These are phyloP conservation scores for Aspergillus niger DNA, from an alignment of 2,329 filamentous ascomycete genomes.

Conservation along the genomic window DNA sequence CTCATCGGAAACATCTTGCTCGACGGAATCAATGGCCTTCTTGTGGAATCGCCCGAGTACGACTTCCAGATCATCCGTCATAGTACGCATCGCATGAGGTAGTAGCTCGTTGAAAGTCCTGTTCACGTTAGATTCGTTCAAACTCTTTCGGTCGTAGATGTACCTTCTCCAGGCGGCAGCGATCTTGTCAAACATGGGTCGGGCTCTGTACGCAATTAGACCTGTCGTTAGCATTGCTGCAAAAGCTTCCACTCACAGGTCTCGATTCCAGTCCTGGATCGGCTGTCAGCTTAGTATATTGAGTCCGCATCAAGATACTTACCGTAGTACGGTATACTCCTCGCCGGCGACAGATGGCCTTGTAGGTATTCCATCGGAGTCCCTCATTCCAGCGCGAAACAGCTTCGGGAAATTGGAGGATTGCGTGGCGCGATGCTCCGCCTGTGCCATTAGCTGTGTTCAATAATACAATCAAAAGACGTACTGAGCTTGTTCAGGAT, in stretches of 20 bases:
- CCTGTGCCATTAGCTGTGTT: background rate
- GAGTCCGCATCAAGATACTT: too few species aligned
- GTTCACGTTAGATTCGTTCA: too few species aligned
- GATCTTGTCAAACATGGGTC: conserved; percentile 15
- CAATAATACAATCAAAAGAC: background rate
- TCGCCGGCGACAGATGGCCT: conserved; percentile 55
- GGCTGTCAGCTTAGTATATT: background rate
- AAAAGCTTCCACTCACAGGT: conserved; percentile 4
- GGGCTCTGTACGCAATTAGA: conserved; percentile 21
- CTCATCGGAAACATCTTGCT: background rate
- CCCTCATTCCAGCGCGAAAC: conserved; percentile 51
- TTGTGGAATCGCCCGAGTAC: conserved; percentile 1
- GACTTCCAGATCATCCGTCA: background rate
- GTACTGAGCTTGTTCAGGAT: conserved; percentile 10
- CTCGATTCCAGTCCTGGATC: conserved; percentile 35
- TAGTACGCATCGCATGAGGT: too few species aligned
- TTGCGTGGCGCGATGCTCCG: conserved; percentile 10
- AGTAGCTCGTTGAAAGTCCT: too few species aligned
- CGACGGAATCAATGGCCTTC: background rate
- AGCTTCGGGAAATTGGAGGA: conserved; percentile 33
- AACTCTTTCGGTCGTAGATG: too few species aligned
- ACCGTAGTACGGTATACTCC: conserved; percentile 36
- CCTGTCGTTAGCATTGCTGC: too few species aligned
- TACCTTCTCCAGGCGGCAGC: background rate
- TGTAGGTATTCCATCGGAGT: conserved; percentile 56